Conservation (phyloP, 129 eudicot species). For the Lactuca saligna region DNA sequence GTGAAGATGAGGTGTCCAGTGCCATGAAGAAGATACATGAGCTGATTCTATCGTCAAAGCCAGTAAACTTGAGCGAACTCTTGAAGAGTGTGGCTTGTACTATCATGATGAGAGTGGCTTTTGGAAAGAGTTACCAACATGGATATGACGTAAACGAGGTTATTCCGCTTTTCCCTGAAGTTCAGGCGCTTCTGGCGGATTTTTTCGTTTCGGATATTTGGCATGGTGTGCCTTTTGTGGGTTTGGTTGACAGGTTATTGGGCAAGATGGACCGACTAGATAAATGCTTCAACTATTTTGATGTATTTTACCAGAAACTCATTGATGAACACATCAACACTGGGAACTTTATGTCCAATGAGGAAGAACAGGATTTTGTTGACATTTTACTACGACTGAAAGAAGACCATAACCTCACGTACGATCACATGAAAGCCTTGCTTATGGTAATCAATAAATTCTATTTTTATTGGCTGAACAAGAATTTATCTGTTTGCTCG, state of each 20-base stretch:
- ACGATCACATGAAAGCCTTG: not conserved
- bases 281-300: not conserved
- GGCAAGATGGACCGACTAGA: not conserved
- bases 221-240: not conserved
- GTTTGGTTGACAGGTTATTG: not conserved
- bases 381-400: not conserved
- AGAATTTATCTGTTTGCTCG: not conserved
- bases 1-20: constrained; percentile 28
- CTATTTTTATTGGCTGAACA: too few relatives aligned
- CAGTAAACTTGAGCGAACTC: constrained; percentile 15
- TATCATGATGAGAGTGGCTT: constrained; percentile 1
- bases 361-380: not conserved
- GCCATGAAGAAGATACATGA: constrained; percentile 19
- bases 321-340: not conserved
- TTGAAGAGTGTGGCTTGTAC: not conserved
- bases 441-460: not conserved
- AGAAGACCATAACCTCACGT: not conserved
- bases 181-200: not conserved
- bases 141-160: not conserved
- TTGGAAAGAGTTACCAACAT: constrained; percentile 4
- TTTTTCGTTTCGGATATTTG: not conserved
- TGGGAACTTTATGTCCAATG: not conserved
- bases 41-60: constrained; percentile 18
- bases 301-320: not conserved
- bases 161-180: not conserved